Base-by-base conservation (phyloP, 345 rosid species). In the Microcos paniculata region DNA sequence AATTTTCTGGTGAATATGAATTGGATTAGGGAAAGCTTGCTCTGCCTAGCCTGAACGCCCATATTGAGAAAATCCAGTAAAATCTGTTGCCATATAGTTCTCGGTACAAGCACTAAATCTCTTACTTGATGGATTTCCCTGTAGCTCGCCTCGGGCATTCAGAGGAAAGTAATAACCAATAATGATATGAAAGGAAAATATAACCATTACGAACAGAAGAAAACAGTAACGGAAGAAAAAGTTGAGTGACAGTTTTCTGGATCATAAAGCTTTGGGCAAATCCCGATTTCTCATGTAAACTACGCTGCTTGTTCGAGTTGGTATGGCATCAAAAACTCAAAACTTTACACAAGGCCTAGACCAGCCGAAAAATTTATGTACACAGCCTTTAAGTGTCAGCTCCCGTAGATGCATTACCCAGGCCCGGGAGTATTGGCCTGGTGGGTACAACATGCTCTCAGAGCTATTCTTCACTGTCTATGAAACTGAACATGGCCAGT, bases 401-500 rank as follows among this genome's bases (percentile, higher is more conserved):
- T 55, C 48, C 75, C 16, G 38, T 8, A 35, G 21, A 14, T 35
- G 19, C 63, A 55, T 35, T 28, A 14, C 49, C 14, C 35, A 35
- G 49, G 38, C n/a, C n/a, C n/a, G n/a, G n/a, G n/a, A n/a, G 33
- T 0, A 9, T 10, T 1, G 8, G 38, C 4, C 7, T 1, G 4
- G 49, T 19, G 31, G 31, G 61, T 58, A 13, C 3, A 5, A 69
- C 38, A 31, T 51, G 16, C 18, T 48, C 19, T 30, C 10, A 30
- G 43, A 30, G 55, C 56, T n/a, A 40, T 19, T 24, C 18, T 45
- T 73, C 56, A 59, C 56, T 10, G 5, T 21, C 19, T 1, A 28
- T 6, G 48, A 48, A 14, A 48, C 21, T 24, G 62, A 48, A 35
- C 28, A 38, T 70, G n/a, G 64, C 33, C 40, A 59, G 87, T 84